phyloP scores from a whole-genome alignment of 2,329 filamentous ascomycete genomes.

The Cercospora janseana region DNA sequence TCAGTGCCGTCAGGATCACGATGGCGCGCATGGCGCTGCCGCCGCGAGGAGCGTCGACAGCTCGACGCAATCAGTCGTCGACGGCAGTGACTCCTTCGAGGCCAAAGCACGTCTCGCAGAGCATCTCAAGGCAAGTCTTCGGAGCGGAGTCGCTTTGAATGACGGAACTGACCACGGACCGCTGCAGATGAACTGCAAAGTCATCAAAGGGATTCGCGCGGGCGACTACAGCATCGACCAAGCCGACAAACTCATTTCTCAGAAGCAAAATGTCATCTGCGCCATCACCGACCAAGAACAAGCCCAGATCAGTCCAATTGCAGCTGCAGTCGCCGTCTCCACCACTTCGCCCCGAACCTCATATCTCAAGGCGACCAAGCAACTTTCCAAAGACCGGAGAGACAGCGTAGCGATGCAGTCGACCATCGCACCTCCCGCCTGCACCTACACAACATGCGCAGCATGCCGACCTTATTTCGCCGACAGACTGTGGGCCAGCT shows the following conservation, averaged over 20 bases:
- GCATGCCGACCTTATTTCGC: slow-evolving; percentile 51
- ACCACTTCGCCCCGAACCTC: slow-evolving; percentile 30
- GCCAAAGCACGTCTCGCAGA: slow-evolving; percentile 29
- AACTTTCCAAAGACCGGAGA: slow-evolving; percentile 12
- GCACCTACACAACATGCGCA: slow-evolving; percentile 50
- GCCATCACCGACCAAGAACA: slow-evolving; percentile 27
- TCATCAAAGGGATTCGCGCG: slow-evolving; percentile 44
- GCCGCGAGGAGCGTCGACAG: no score
- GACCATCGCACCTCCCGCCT: slow-evolving; percentile 31
- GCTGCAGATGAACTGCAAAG: slow-evolving; percentile 40
- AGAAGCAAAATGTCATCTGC: slow-evolving; percentile 41
- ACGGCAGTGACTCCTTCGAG: slow-evolving; percentile 26
- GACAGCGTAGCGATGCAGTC: slow-evolving; percentile 11
- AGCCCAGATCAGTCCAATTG: not conserved
- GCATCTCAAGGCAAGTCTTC: slow-evolving; percentile 22
- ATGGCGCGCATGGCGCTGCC: no score
- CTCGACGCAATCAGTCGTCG: slow-evolving; percentile 16
- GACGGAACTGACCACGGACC: not conserved
- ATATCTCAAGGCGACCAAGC: not conserved
- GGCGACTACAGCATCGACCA: slow-evolving; percentile 47
- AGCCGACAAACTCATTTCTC: slow-evolving; percentile 42
- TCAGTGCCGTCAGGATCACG: slow-evolving; percentile 63
- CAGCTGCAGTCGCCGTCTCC: slow-evolving; percentile 17
- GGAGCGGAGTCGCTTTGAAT: not conserved
- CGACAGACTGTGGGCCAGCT: slow-evolving; percentile 48